These are phyloP conservation scores for Spatholobus suberectus DNA, from an alignment of 306 rosid genomes.

Conservation along the genomic window DNA sequence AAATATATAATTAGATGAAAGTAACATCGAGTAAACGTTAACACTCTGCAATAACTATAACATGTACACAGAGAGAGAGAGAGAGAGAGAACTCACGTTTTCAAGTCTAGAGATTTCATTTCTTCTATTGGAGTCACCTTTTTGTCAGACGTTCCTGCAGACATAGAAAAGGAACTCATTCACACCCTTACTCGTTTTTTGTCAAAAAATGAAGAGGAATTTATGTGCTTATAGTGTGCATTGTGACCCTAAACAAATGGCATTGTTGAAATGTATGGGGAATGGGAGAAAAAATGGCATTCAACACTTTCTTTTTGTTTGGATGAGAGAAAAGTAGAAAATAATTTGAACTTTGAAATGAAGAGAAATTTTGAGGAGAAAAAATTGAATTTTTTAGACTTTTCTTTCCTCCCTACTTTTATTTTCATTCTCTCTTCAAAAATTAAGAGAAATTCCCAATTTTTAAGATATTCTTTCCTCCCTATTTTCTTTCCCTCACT, in stretches of 20 bases:
- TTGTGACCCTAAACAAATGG: conserved; percentile 11
- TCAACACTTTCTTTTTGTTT: not conserved
- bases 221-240: conserved; percentile 16
- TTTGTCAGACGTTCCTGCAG: conserved; percentile 70
- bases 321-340: not conserved
- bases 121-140: conserved; percentile 58
- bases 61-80: not conserved
- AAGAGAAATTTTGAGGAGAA: not conserved
- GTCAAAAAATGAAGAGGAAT: not conserved
- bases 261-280: conserved; percentile 9
- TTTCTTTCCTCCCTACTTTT: not conserved
- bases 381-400: not conserved
- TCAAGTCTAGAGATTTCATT: conserved; percentile 70
- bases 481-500: not conserved
- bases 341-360: not conserved
- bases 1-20: not conserved
- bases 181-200: conserved; percentile 30
- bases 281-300: not conserved
- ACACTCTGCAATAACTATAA: conserved; percentile 1
- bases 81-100: conserved; percentile 59
- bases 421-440: not conserved
- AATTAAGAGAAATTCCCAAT: not conserved
- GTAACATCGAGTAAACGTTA: not conserved
- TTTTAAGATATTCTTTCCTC: not conserved
- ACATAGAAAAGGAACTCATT: conserved; percentile 38